Evolutionary conservation across 768 basidiomycete species (phyloP), one percentile per base, ranked within the genome.

Genomic region (Gloeostereum incarnatum): DNA sequence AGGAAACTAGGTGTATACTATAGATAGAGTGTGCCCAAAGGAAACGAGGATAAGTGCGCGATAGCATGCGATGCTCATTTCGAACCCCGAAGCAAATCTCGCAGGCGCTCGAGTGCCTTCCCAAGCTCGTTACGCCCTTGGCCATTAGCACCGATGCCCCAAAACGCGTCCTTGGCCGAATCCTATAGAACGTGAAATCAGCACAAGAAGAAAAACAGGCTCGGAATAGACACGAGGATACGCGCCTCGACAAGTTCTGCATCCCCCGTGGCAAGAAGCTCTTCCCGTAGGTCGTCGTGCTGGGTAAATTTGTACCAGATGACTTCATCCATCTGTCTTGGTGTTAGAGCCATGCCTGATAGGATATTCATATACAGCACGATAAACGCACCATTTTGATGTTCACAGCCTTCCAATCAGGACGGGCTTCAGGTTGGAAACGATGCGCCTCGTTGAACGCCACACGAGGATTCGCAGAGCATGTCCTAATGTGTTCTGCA

Each of bases 91-190:
- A 82, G 58, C 52, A 67, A 70, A 33, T 61, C 57, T 44, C 83
- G 65, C 46, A 86, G 58, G 45, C 78, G 70, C 46, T 74, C 70
- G 8, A 85, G 66, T 8, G 78, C 74, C 52, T 78, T 81, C 29
- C 83, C 84, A 22, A 86, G 71, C 53, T 86, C 80, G 45, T 86
- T 86, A 27, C 75, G 71, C 16, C 83, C 83, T 48, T 65, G 59
- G 19, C 68, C 60, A 53, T 86, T 78, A 26, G 69, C 62, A 4
- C 83, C 83, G 43, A 75, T 56, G n/a, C 83, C 83, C 81, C 83
- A 86, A 56, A 84, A 84, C 27, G 79, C 65, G 54, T 86, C 83
- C 45, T 75, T 78, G 42, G 78, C 76, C n/a, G 80, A 83, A 49
- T 81, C 71, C 80, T 82, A 45, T 14, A 44, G 19, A 9, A 35